Conservation (phyloP, 1,139 yeast genomes). For the Diutina ranongensis region DNA sequence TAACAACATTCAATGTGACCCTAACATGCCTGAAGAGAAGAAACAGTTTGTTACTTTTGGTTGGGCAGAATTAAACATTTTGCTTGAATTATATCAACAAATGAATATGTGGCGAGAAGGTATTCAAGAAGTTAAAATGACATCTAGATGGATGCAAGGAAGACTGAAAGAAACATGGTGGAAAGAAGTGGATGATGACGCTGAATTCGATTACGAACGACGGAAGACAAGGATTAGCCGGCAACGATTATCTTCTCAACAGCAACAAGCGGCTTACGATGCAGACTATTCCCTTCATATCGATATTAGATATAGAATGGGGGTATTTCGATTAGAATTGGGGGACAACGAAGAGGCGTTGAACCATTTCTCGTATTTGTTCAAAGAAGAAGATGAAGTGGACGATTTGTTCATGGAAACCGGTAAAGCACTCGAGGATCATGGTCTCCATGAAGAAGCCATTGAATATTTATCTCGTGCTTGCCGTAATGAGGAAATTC, state of each 20-base stretch:
- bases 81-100: slow-evolving; percentile 66
- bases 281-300: slow-evolving; percentile 45
- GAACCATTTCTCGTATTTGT: slow-evolving; percentile 51
- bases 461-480: slow-evolving; percentile 33
- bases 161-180: slow-evolving; percentile 69
- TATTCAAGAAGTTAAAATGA: slow-evolving; percentile 51
- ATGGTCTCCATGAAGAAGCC: slow-evolving; percentile 64
- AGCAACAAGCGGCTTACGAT: slow-evolving; percentile 7
- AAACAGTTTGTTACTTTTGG: slow-evolving; percentile 32
- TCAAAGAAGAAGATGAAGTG: slow-evolving; percentile 38
- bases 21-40: slow-evolving; percentile 7
- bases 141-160: slow-evolving; percentile 75
- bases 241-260: not conserved
- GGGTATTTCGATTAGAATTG: slow-evolving; percentile 56
- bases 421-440: slow-evolving; percentile 59
- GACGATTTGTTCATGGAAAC: slow-evolving; percentile 70
- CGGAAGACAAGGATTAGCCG: not conserved
- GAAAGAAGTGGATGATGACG: slow-evolving; percentile 67
- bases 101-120: slow-evolving; percentile 57
- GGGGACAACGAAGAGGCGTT: slow-evolving; percentile 62
- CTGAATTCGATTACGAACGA: slow-evolving; percentile 52
- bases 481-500: slow-evolving; percentile 20
- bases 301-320: slow-evolving; percentile 76
- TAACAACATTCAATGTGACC: slow-evolving; percentile 32
- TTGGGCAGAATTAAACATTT: slow-evolving; percentile 81